phyloP scores from a whole-genome alignment of 2,329 filamentous ascomycete species.

The Sporothrix euskadiensis region DNA sequence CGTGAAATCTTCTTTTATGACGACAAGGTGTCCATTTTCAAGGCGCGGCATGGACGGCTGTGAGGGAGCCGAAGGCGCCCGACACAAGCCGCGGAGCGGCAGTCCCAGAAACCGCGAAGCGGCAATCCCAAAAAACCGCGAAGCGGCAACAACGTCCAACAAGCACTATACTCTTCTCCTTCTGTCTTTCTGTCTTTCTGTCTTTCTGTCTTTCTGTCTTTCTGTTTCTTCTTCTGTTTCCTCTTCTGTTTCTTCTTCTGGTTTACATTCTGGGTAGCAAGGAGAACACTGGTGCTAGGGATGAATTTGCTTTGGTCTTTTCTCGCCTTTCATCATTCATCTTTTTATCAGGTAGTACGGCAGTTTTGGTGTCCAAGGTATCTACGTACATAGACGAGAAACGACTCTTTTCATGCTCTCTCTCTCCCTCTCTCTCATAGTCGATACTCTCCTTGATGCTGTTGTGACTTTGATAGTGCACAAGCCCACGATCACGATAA shows the following conservation, averaged over 20 bases:
- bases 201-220: no score
- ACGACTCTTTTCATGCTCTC: neutral
- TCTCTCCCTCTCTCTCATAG: no score
- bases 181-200: neutral
- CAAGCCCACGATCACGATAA: no score
- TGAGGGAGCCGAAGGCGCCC: conserved; percentile 31
- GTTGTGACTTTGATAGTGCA: no score
- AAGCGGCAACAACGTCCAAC: neutral
- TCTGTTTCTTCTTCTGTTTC: no score
- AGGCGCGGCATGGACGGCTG: conserved; percentile 64
- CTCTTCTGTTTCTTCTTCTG: no score
- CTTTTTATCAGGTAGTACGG: neutral
- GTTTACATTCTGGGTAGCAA: neutral
- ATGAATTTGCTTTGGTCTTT: neutral
- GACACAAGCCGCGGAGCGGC: neutral
- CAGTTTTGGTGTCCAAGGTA: neutral
- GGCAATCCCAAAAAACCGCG: no score
- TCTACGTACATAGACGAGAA: neutral
- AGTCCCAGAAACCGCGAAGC: no score
- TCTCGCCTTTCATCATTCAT: neutral
- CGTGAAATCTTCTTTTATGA: conserved; percentile 83
- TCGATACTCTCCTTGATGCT: no score
- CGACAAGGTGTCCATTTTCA: conserved; percentile 79
- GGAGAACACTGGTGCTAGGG: neutral
- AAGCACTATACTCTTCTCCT: neutral